Conservation (phyloP, 2,329 filamentous ascomycete genomes). For the Rhynchosporium secalis region DNA sequence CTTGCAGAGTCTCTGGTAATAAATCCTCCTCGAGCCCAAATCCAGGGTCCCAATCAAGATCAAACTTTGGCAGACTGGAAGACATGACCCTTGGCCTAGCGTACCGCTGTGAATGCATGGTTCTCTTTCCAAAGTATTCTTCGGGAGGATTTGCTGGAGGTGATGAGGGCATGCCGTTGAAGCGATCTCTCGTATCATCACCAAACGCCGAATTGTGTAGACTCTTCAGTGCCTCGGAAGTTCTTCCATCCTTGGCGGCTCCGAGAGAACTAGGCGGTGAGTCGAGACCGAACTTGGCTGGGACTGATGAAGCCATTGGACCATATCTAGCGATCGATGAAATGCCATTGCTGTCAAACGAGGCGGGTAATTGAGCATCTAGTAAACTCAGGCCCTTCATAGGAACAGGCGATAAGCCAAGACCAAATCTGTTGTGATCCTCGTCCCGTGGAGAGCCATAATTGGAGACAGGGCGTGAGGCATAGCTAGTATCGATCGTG, state of each 20-base stretch:
- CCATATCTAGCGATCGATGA: constrained; percentile 88
- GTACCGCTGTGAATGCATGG: constrained; percentile 69
- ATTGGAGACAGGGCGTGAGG: constrained; percentile 54
- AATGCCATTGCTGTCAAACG: constrained; percentile 94
- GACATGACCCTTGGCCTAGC: constrained; percentile 67
- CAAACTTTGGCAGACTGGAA: constrained; percentile 64
- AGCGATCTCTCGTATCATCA: constrained; percentile 59
- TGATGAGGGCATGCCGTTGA: constrained; percentile 51
- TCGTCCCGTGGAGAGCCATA: constrained; percentile 86
- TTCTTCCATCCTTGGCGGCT: constrained; percentile 59
- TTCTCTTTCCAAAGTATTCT: constrained; percentile 69
- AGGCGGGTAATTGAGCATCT: constrained; percentile 88
- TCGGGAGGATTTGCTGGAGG: constrained; percentile 46
- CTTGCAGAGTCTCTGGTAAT: constrained; percentile 70
- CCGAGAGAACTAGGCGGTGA: constrained; percentile 76
- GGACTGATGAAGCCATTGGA: constrained; percentile 88
- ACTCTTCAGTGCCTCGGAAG: constrained; percentile 63
- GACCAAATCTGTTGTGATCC: constrained; percentile 58
- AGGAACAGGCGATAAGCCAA: constrained; percentile 75
- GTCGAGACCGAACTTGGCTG: constrained; percentile 86
- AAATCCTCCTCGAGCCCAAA: constrained; percentile 90
- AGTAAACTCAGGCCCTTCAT: constrained; percentile 79
- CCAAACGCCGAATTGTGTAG: constrained; percentile 69
- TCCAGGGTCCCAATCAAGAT: constrained; percentile 63
- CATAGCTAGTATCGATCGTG: constrained; percentile 56